These are phyloP conservation scores for Spiromastix sp. DNA, from an alignment of 2,329 filamentous ascomycete species.

Conservation along the genomic window DNA sequence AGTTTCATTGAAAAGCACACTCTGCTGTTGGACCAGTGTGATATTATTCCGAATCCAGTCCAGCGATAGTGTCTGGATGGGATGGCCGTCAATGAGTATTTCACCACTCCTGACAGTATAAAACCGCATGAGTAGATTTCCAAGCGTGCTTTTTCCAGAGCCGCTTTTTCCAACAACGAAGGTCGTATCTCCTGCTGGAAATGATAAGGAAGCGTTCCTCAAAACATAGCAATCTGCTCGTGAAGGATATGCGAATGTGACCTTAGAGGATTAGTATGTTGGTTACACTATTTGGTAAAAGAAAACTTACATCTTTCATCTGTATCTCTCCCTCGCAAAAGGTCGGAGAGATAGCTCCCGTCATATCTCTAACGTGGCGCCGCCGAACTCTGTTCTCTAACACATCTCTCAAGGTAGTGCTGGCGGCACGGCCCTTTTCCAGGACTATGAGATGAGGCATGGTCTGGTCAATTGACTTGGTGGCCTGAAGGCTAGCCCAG, in stretches of 20 bases:
- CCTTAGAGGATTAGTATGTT: conserved; percentile 35
- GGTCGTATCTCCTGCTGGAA: conserved; percentile 60
- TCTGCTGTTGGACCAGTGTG: conserved; percentile 73
- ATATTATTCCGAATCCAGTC: conserved; percentile 69
- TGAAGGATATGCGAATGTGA: conserved; percentile 74
- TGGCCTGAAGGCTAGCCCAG: conserved; percentile 66
- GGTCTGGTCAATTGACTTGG: conserved; percentile 63
- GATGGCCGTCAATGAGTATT: conserved; percentile 57
- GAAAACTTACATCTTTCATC: conserved; percentile 48
- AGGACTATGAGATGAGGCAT: conserved; percentile 68
- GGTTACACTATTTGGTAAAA: background rate
- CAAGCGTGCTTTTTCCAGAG: conserved; percentile 84
- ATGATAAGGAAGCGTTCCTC: conserved; percentile 52
- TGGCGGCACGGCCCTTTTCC: conserved; percentile 69
- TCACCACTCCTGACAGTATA: conserved; percentile 58
- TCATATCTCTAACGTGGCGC: conserved; percentile 17
- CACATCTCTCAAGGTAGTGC: conserved; percentile 47
- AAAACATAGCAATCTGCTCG: conserved; percentile 53
- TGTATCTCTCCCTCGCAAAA: conserved; percentile 58
- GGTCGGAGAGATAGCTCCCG: conserved; percentile 20
- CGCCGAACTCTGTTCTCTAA: conserved; percentile 19
- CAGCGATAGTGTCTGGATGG: conserved; percentile 51
- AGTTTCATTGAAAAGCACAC: conserved; percentile 69
- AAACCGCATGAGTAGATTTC: conserved; percentile 67
- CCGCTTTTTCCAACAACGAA: conserved; percentile 82